phyloP scores from a whole-genome alignment of 1,284 basidiomycete genomes.

The Sphagnurus paluster region DNA sequence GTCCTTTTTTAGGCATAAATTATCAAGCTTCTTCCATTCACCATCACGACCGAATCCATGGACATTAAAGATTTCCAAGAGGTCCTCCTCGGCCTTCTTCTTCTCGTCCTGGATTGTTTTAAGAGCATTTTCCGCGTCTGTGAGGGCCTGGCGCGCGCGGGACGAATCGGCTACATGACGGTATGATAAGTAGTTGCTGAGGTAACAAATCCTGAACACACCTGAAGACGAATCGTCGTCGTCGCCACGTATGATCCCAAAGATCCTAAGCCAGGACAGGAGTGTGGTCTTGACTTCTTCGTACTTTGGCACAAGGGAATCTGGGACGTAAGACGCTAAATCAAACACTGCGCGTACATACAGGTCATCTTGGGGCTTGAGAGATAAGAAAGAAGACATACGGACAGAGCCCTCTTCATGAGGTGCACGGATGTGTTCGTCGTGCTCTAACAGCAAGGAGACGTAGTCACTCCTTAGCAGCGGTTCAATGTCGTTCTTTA shows the following conservation, averaged over 20 bases:
- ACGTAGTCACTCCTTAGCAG: conserved; percentile 76
- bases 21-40: conserved; percentile 96
- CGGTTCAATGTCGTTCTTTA: conserved; percentile 62
- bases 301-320: conserved; percentile 76
- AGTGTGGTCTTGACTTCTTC: conserved; percentile 68
- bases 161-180: conserved; percentile 44
- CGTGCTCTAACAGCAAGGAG: conserved; percentile 73
- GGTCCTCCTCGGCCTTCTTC: conserved; percentile 48
- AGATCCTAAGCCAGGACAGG: conserved; percentile 60
- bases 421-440: conserved; percentile 56
- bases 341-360: conserved; percentile 69
- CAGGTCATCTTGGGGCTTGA: conserved; percentile 11
- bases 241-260: conserved; percentile 59
- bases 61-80: conserved; percentile 63
- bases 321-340: conserved; percentile 85
- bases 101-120: conserved; percentile 46
- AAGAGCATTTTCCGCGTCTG: conserved; percentile 58
- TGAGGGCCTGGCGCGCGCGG: conserved; percentile 64
- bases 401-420: conserved; percentile 46
- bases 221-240: conserved; percentile 41
- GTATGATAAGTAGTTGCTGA: too few relatives aligned
- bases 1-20: conserved; percentile 78
- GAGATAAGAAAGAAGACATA: conserved; percentile 38
- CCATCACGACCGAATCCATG: conserved; percentile 79
- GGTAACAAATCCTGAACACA: too few relatives aligned